Conservation (phyloP, 108 stramenopile genomes). For the Pseudonitzschia multistriata region DNA sequence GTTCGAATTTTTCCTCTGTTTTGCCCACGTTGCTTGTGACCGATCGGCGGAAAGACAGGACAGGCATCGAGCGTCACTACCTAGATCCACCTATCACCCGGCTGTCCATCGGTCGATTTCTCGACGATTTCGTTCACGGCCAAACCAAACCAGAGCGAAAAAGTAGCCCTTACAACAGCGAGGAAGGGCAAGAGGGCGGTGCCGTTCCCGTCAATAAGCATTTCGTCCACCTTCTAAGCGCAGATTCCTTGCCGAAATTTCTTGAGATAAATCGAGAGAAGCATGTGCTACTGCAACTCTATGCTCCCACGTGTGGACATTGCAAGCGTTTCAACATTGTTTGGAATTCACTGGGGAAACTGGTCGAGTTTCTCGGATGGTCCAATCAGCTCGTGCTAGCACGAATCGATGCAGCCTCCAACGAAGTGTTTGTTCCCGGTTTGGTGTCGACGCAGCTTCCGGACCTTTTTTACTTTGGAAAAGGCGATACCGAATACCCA, state of each 20-base stretch:
- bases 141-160: constrained; percentile 19
- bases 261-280: constrained; percentile 14
- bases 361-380: constrained; percentile 57
- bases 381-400: constrained; percentile 30
- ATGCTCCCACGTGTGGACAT: constrained; percentile 70
- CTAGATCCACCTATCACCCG: constrained; percentile 27
- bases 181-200: constrained; percentile 1
- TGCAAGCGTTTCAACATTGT: constrained; percentile 72
- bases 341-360: constrained; percentile 57
- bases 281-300: constrained; percentile 56
- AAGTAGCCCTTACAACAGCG: not conserved
- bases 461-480: constrained; percentile 15
- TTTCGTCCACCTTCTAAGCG: constrained; percentile 43
- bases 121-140: constrained; percentile 39
- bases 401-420: constrained; percentile 9
- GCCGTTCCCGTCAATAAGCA: constrained; percentile 7
- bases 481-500: not conserved
- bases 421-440: constrained; percentile 10
- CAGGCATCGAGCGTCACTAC: constrained; percentile 37
- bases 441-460: constrained; percentile 4
- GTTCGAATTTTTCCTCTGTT: constrained; percentile 20
- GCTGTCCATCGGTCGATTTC: constrained; percentile 29
- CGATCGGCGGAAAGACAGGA: constrained; percentile 31
- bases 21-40: constrained; percentile 58
- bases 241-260: constrained; percentile 36